Evolutionary conservation across 1,284 basidiomycete genomes (phyloP).

Genomic region (Leccinum angustisporum): DNA sequence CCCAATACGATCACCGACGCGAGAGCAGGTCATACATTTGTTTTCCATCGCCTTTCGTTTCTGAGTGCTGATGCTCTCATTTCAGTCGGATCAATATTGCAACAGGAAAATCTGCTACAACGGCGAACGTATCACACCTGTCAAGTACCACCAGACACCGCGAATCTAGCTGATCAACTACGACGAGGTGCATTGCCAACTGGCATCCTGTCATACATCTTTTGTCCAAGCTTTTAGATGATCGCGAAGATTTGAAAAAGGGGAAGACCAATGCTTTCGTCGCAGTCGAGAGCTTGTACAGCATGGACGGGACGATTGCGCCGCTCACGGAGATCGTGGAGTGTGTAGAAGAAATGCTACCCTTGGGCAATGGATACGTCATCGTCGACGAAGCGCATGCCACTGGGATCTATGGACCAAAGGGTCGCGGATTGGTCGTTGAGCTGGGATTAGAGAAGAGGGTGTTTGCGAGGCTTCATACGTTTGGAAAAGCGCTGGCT

Average conservation of each 20-base stretch:
- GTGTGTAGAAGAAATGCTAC: slow-evolving; percentile 57
- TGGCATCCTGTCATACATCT: slow-evolving; percentile 20
- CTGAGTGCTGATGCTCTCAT: too few species aligned
- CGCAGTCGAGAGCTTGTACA: slow-evolving; percentile 89
- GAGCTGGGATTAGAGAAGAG: slow-evolving; percentile 62
- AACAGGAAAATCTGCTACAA: too few species aligned
- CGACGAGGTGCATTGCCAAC: too few species aligned
- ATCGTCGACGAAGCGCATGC: slow-evolving; percentile 90
- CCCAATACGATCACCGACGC: too few species aligned
- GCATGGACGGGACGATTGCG: slow-evolving; percentile 93
- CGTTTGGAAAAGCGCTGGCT: slow-evolving; percentile 72
- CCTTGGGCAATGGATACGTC: slow-evolving; percentile 63
- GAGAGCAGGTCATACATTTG: too few species aligned
- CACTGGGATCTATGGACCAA: slow-evolving; percentile 78
- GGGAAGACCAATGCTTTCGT: slow-evolving; percentile 59
- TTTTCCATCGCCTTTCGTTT: too few species aligned
- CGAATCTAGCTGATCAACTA: too few species aligned
- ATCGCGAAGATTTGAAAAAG: slow-evolving; percentile 38
- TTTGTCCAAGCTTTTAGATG: slow-evolving; percentile 41
- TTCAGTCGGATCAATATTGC: too few species aligned
- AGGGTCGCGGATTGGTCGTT: slow-evolving; percentile 71
- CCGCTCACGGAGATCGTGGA: slow-evolving; percentile 70
- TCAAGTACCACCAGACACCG: too few species aligned
- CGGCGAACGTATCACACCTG: too few species aligned
- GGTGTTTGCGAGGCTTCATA: slow-evolving; percentile 65